phyloP scores from a whole-genome alignment of 768 basidiomycete species.

The Baorangia bicolor region DNA sequence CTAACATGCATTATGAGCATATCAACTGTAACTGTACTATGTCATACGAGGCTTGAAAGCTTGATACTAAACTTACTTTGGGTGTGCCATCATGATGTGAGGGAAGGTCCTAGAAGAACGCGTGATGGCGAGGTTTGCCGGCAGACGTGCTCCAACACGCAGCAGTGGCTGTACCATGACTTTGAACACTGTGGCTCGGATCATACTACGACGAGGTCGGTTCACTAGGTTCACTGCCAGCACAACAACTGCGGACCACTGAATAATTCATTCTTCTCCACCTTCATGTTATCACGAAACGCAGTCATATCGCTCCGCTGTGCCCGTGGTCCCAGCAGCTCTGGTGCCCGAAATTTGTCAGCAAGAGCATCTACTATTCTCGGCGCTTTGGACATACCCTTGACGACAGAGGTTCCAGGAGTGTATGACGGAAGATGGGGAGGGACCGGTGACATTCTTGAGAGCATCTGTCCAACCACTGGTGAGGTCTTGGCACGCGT shows the following conservation, averaged over 20 bases:
- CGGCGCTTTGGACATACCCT: conserved; percentile 57
- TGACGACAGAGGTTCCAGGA: conserved; percentile 58
- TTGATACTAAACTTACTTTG: conserved; percentile 1
- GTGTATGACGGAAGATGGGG: conserved; percentile 85
- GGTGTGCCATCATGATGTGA: background rate
- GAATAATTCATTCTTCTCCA: background rate
- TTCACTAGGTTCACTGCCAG: background rate
- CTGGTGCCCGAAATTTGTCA: conserved; percentile 50
- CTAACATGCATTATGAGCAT: too few species aligned
- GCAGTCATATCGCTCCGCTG: conserved; percentile 8
- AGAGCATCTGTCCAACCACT: conserved; percentile 81
- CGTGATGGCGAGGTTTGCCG: background rate
- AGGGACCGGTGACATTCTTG: conserved; percentile 66
- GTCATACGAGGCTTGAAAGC: background rate
- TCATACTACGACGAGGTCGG: background rate
- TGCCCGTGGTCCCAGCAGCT: conserved; percentile 18
- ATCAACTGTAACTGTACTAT: too few species aligned
- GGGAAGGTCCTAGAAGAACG: background rate
- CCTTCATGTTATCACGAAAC: conserved; percentile 27
- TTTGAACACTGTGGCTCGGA: too few species aligned
- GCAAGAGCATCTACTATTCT: conserved; percentile 69
- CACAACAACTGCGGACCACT: background rate
- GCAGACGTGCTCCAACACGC: background rate
- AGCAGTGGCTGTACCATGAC: conserved; percentile 24
- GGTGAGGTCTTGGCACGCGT: conserved; percentile 81